Base-by-base conservation (phyloP, 1,284 basidiomycete species). In the Stygiomarasmius scandens region DNA sequence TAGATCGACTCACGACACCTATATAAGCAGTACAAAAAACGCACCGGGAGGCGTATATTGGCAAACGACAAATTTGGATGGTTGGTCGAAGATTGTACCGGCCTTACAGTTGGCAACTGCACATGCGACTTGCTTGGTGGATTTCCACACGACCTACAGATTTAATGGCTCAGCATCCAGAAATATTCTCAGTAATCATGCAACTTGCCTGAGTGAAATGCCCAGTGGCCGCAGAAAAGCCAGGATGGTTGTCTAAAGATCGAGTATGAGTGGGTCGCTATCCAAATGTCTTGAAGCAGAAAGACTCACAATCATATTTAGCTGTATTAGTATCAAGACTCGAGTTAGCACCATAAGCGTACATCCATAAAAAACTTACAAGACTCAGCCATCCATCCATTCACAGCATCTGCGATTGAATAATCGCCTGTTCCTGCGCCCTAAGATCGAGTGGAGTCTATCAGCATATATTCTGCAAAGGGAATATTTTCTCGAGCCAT, bases 371-470 rank as follows among this genome's bases (percentile, higher is more conserved):
- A 41, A 11, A 38, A 51, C 51, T 27, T 5, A 58, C 57, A 55
- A 32, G 47, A 52, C 51, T 58, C 57, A 24, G 25, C 27, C 57
- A 58, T 58, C 57, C 57, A 58, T n/a, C 25, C 10, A 2, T 49
- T n/a, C 16, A 58, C 12, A 12, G 53, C 57, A 23, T 50, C 19
- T n/a, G 32, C 16, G n/a, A 53, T 45, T n/a, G 25, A n/a, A 9
- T 48, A 79, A 22, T 58, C 63, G 53, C 77, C 77, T 6, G 79
- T 77, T 36, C 80, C 80, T 34, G 79, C 79, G 43, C 80, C 78
- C 53, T 54, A 19, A 9, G 16, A 19, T 5, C 11, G 4, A 41
- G 6, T 16, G 16, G 38, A n/a, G n/a, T 12, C 16, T 41, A 9
- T 41, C 29, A 82, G 66, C 61, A 82, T 82, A 67, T 82, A 79